Conservation (phyloP, 305 asterid species). For the Plantago coronopus region DNA sequence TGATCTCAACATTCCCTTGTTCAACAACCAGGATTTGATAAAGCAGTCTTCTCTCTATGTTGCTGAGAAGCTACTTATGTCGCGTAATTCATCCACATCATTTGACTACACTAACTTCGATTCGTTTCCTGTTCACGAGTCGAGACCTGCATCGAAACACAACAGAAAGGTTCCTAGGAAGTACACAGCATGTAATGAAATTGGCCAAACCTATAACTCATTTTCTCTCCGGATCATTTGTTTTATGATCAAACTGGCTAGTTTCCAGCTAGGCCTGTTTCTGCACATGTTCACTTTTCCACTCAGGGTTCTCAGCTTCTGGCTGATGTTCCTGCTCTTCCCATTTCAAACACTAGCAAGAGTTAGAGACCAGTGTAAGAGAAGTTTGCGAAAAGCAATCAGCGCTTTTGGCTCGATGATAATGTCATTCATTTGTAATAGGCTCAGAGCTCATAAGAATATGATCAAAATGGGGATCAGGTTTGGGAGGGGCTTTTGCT, state of each 20-base stretch:
- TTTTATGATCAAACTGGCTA: constrained; percentile 32
- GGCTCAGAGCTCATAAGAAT: constrained; percentile 27
- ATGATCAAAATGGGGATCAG: constrained; percentile 33
- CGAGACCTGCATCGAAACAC: constrained; percentile 14
- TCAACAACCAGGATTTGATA: constrained; percentile 22
- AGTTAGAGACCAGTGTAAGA: constrained; percentile 30
- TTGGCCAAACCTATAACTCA: constrained; percentile 15
- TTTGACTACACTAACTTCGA: constrained; percentile 18
- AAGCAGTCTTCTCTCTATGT: constrained; percentile 35
- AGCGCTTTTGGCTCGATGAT: constrained; percentile 19
- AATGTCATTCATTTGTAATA: constrained; percentile 26
- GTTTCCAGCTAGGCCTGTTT: constrained; percentile 37
- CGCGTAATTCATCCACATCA: constrained; percentile 37
- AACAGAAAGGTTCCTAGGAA: constrained; percentile 19
- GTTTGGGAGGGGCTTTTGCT: constrained; percentile 34
- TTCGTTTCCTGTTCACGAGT: background rate
- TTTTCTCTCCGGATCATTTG: constrained; percentile 28
- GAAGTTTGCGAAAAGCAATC: constrained; percentile 27
- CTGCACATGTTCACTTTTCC: constrained; percentile 41
- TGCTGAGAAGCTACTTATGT: constrained; percentile 46
- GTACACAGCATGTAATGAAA: constrained; percentile 6
- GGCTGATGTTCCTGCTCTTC: constrained; percentile 32
- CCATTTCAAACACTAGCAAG: constrained; percentile 35
- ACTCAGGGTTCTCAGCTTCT: constrained; percentile 22
- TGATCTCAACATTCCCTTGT: constrained; percentile 19